Percentiles rank a stretch among this genome's conserved stretches.
Conservation (phyloP, 768 basidiomycete species). For the Coprinopsis cinerea region DNA sequence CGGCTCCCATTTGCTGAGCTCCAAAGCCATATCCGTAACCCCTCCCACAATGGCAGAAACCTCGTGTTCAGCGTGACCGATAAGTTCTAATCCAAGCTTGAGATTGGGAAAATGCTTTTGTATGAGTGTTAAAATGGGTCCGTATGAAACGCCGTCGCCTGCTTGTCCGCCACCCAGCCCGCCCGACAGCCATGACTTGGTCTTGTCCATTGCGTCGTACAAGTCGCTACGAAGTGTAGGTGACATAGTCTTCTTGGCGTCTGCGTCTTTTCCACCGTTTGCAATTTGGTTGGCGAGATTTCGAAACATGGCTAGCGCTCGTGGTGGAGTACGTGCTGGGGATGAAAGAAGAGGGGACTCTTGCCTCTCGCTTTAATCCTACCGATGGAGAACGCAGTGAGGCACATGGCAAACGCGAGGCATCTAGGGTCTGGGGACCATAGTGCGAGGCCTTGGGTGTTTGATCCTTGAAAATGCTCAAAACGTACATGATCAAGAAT, state of each 20-base stretch:
- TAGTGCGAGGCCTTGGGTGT: not conserved
- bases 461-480: not conserved
- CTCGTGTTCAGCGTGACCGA: slow-evolving; percentile 43
- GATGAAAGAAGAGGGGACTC: slow-evolving; percentile 6
- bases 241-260: slow-evolving; percentile 39
- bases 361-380: no score
- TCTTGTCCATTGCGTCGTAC: slow-evolving; percentile 41
- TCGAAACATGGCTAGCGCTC: slow-evolving; percentile 35
- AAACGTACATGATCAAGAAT: not conserved
- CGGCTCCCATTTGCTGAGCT: slow-evolving; percentile 51
- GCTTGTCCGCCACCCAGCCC: slow-evolving; percentile 34
- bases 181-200: slow-evolving; percentile 41
- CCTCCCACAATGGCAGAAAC: slow-evolving; percentile 45
- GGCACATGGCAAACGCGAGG: slow-evolving; percentile 37
- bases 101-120: slow-evolving; percentile 46
- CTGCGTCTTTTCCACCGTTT: slow-evolving; percentile 24
- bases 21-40: slow-evolving; percentile 47
- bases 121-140: slow-evolving; percentile 35
- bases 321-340: not conserved
- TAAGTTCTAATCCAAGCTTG: slow-evolving; percentile 38
- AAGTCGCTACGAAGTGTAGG: slow-evolving; percentile 47
- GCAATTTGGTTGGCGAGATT: slow-evolving; percentile 37
- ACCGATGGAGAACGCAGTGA: slow-evolving; percentile 10
- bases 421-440: slow-evolving; percentile 4
- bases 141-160: slow-evolving; percentile 50